These are phyloP conservation scores for Hyphopichia fennica DNA, from an alignment of 1,139 yeast species.

Conservation along the genomic window DNA sequence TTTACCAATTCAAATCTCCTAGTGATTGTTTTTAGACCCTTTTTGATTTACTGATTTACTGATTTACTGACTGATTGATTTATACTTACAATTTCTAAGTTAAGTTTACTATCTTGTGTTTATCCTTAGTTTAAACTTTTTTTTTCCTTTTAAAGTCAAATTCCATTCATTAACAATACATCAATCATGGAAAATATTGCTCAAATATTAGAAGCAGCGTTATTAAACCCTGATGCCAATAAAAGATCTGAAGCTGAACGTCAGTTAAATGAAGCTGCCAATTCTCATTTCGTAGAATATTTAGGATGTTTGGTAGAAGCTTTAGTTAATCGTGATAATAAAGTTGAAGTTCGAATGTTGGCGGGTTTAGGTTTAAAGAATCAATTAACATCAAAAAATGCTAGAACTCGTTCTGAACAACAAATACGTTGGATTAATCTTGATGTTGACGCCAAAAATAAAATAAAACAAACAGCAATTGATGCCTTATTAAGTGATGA, in stretches of 20 bases:
- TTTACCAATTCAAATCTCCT: background rate
- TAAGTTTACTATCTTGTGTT: background rate
- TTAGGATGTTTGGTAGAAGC: slow-evolving; percentile 71
- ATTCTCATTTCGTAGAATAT: slow-evolving; percentile 73
- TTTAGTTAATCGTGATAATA: slow-evolving; percentile 63
- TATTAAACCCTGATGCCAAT: slow-evolving; percentile 62
- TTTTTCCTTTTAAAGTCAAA: too few species aligned
- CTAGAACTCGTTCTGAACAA: slow-evolving; percentile 48
- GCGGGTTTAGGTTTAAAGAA: slow-evolving; percentile 90
- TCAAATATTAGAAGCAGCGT: slow-evolving; percentile 74
- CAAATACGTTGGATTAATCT: slow-evolving; percentile 64
- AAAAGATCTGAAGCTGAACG: slow-evolving; percentile 80
- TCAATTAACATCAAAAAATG: slow-evolving; percentile 78
- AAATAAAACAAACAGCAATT: slow-evolving; percentile 69
- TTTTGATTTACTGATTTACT: background rate
- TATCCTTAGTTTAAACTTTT: background rate
- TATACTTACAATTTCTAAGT: background rate
- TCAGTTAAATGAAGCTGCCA: slow-evolving; percentile 70
- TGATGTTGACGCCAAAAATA: slow-evolving; percentile 52
- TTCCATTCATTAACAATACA: too few species aligned
- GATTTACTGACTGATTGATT: background rate
- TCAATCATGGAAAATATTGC: slow-evolving; percentile 60
- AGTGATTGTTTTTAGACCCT: background rate
- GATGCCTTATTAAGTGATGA: slow-evolving; percentile 64
- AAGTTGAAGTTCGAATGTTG: slow-evolving; percentile 84